Conservation (phyloP, 345 rosid genomes). For the Brassica rapa region DNA sequence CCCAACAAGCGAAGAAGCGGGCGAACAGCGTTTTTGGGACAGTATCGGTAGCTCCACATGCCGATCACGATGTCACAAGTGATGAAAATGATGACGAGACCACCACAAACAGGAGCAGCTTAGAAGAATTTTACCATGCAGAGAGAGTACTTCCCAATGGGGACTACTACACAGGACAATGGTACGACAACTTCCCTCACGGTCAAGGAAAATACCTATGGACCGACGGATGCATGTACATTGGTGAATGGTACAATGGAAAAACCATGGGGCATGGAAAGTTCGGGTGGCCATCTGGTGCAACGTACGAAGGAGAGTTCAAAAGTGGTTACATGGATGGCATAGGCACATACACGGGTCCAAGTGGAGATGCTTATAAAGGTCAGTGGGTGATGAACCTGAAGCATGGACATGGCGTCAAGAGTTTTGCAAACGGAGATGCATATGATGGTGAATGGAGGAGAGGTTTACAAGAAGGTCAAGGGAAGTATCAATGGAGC, state of each 20-base stretch:
- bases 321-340: background rate
- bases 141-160: background rate
- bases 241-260: background rate
- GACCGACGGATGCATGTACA: background rate
- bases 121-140: background rate
- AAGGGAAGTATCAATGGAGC: background rate
- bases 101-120: background rate
- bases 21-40: slow-evolving; percentile 45
- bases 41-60: background rate
- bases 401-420: background rate
- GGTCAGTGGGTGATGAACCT: background rate
- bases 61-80: background rate
- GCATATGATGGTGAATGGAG: background rate
- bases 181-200: background rate
- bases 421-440: background rate
- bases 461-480: background rate
- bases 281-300: background rate
- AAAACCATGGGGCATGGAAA: background rate
- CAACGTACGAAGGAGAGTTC: background rate
- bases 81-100: background rate
- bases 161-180: background rate
- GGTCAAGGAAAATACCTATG: background rate
- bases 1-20: slow-evolving; percentile 87
- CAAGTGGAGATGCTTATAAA: background rate
- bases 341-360: background rate